Percentiles rank a stretch among this genome's conserved stretches.
These are phyloP conservation scores for Colletotrichum tamarilloi DNA, from an alignment of 2,329 filamentous ascomycete species.

Conservation along the genomic window DNA sequence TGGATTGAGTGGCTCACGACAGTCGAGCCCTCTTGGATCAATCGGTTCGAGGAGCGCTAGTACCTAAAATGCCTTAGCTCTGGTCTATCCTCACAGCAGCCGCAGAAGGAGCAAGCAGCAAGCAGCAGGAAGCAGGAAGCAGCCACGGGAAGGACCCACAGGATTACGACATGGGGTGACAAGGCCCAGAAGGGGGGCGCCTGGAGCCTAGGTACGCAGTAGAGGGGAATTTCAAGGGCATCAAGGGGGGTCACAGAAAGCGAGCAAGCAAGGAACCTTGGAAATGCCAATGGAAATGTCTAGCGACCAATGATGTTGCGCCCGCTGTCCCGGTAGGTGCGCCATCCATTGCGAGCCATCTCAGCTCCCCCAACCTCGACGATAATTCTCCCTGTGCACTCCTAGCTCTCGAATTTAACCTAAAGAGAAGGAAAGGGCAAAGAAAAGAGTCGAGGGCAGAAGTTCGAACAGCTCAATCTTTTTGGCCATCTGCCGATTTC, in stretches of 20 bases:
- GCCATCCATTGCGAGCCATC: background rate
- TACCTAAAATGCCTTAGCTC: background rate
- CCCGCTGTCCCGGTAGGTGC: background rate
- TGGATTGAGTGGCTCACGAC: conserved; percentile 27
- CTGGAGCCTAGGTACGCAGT: no score
- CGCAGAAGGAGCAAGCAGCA: background rate
- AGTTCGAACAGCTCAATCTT: background rate
- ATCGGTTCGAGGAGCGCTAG: conserved; percentile 9
- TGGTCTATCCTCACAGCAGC: background rate
- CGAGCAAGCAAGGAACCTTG: background rate
- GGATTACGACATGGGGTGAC: conserved; percentile 33
- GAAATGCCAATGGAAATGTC: conserved; percentile 6
- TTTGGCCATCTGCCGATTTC: background rate
- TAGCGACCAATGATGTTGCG: conserved; percentile 18
- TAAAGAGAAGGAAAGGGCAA: background rate
- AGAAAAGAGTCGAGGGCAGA: conserved; percentile 16
- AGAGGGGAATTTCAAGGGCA: background rate
- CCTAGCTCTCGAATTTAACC: background rate
- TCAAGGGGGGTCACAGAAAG: background rate
- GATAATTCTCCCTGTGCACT: conserved; percentile 30
- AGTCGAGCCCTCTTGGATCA: conserved; percentile 4
- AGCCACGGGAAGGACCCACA: conserved; percentile 20
- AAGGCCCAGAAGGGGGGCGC: background rate
- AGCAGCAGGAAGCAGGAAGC: background rate
- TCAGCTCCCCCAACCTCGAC: conserved; percentile 30